phyloP scores from a whole-genome alignment of 2,329 filamentous ascomycete genomes.

The Plenodomus lindquistii region DNA sequence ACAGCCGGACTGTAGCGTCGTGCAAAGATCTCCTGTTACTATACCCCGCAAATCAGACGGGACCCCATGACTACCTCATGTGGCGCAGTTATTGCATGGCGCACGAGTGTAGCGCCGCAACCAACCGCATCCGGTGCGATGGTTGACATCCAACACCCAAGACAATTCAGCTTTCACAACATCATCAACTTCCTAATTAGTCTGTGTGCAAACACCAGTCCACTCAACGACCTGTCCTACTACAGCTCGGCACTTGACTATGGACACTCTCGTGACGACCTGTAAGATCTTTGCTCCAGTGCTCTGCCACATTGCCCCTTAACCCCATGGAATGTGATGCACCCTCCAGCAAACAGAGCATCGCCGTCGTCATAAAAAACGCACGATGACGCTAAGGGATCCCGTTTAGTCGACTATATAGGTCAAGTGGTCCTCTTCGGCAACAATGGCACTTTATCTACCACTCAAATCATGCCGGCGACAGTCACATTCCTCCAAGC shows the following conservation, averaged over 20 bases:
- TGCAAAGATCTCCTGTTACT: neutral
- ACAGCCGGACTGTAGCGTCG: neutral
- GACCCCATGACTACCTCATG: neutral
- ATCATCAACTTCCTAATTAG: slow-evolving; percentile 10
- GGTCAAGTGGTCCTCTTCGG: slow-evolving; percentile 27
- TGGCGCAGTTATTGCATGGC: neutral
- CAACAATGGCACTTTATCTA: slow-evolving; percentile 24
- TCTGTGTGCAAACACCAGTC: slow-evolving; percentile 11
- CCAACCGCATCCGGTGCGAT: neutral
- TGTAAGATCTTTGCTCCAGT: slow-evolving; percentile 31
- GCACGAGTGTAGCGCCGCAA: neutral
- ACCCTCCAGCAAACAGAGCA: neutral
- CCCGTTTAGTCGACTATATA: slow-evolving; percentile 38
- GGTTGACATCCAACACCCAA: neutral
- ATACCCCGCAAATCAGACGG: neutral
- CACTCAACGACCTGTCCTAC: slow-evolving; percentile 14
- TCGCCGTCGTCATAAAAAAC: neutral
- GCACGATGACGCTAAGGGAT: neutral
- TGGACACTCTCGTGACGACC: slow-evolving; percentile 36
- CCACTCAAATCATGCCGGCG: slow-evolving; percentile 26
- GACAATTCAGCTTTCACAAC: neutral
- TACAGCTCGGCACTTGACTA: slow-evolving; percentile 16
- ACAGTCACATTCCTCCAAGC: slow-evolving; percentile 26
- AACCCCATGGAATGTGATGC: neutral
- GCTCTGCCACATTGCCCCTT: neutral